These are phyloP conservation scores for Mycocentrospora acerina DNA, from an alignment of 2,329 filamentous ascomycete species.

Conservation along the genomic window DNA sequence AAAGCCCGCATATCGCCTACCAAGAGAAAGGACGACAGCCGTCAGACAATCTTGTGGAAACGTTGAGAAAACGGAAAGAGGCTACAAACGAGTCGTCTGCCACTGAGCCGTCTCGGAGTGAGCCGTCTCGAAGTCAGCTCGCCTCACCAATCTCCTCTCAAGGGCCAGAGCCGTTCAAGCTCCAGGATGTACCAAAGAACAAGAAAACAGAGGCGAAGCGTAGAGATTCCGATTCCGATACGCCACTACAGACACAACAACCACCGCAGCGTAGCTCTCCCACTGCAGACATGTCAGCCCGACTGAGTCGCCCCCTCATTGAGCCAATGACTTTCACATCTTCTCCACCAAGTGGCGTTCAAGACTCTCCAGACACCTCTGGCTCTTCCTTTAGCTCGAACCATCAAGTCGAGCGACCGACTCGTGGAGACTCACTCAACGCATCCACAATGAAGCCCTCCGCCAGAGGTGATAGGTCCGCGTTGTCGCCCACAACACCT, in stretches of 20 bases:
- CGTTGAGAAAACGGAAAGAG: conserved; percentile 52
- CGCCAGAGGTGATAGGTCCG: conserved; percentile 63
- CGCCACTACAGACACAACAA: conserved; percentile 25
- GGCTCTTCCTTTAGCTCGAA: conserved; percentile 43
- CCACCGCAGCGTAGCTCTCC: conserved; percentile 42
- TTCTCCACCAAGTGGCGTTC: conserved; percentile 41
- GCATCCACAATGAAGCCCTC: conserved; percentile 45
- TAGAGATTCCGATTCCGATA: conserved; percentile 48
- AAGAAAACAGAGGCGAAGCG: conserved; percentile 52
- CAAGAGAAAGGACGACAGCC: conserved; percentile 76
- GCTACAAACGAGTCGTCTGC: conserved; percentile 28
- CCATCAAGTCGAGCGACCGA: conserved; percentile 49
- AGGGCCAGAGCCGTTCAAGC: conserved; percentile 59
- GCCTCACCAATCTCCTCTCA: conserved; percentile 37
- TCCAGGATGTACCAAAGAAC: conserved; percentile 77
- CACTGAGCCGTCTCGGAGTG: conserved; percentile 55
- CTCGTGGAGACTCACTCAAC: conserved; percentile 62
- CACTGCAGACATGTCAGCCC: conserved; percentile 41
- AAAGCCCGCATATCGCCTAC: conserved; percentile 87
- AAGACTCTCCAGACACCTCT: conserved; percentile 37
- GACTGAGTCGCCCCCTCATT: conserved; percentile 32
- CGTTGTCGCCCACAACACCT: conserved; percentile 45
- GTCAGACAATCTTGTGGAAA: conserved; percentile 62
- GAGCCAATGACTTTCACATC: conserved; percentile 39
- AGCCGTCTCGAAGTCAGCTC: conserved; percentile 51